Conservation (phyloP, 202 grass and related monocot genomes). For the Carex arenaria region DNA sequence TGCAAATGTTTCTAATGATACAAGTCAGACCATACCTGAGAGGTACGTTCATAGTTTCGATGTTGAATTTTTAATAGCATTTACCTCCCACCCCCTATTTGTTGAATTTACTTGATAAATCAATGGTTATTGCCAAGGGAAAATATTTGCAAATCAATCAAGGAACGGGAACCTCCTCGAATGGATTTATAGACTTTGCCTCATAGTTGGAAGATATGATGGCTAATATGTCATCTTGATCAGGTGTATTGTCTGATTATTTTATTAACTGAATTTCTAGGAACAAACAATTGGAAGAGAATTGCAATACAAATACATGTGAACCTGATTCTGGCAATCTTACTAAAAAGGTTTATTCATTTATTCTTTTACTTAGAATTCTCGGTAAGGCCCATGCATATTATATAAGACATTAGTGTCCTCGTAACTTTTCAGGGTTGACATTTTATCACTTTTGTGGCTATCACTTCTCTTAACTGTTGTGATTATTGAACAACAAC, state of each 20-base stretch:
- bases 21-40: slow-evolving; percentile 10
- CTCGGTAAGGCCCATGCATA: neutral
- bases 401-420: neutral
- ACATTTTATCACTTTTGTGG: neutral
- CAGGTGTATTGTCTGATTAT: neutral
- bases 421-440: neutral
- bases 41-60: slow-evolving; percentile 25
- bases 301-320: slow-evolving; percentile 19
- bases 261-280: slow-evolving; percentile 43
- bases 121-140: neutral
- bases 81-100: neutral
- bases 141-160: neutral
- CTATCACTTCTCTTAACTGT: neutral
- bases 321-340: slow-evolving; percentile 25
- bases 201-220: neutral
- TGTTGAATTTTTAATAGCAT: slow-evolving; percentile 6
- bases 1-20: neutral
- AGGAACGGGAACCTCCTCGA: neutral
- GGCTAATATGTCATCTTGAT: slow-evolving; percentile 8
- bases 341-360: slow-evolving; percentile 43
- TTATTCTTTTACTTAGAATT: slow-evolving; percentile 16
- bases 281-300: slow-evolving; percentile 39
- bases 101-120: neutral
- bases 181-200: neutral
- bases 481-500: neutral